Evolutionary conservation across 805 yeast species (phyloP).

Genomic region (Sugiyamaella americana): DNA sequence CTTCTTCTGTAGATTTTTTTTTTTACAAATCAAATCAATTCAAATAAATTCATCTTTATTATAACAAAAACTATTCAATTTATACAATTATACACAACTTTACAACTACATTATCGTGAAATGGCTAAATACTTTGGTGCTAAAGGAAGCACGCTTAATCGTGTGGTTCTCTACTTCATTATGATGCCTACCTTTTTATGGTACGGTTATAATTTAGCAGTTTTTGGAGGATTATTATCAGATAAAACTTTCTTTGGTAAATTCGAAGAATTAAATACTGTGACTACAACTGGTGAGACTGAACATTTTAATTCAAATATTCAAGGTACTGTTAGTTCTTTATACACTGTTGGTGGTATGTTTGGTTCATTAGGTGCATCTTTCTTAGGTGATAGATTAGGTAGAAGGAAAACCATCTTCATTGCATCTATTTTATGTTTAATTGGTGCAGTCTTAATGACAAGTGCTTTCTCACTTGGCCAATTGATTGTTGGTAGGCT

Average conservation of each 20-base stretch:
- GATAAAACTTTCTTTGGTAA: conserved; percentile 7
- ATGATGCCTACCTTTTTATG: conserved; percentile 13
- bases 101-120: too few species aligned
- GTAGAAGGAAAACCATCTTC: conserved; percentile 54
- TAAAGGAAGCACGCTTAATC: conserved; percentile 9
- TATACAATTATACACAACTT: too few species aligned
- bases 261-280: conserved; percentile 16
- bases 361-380: conserved; percentile 44
- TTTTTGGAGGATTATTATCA: conserved; percentile 15
- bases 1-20: too few species aligned
- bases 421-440: conserved; percentile 49
- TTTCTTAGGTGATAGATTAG: conserved; percentile 49
- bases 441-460: conserved; percentile 19
- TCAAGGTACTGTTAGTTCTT: conserved; percentile 41
- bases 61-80: too few species aligned
- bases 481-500: conserved; percentile 64
- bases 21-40: too few species aligned
- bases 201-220: conserved; percentile 18
- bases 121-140: conserved; percentile 8
- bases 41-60: too few species aligned
- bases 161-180: conserved; percentile 4
- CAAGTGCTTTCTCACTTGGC: conserved; percentile 42
- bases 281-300: conserved; percentile 13
- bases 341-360: conserved; percentile 43
- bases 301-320: conserved; percentile 35